These are phyloP conservation scores for Malus hybrid DNA, from an alignment of 331 rosid species.

Conservation along the genomic window DNA sequence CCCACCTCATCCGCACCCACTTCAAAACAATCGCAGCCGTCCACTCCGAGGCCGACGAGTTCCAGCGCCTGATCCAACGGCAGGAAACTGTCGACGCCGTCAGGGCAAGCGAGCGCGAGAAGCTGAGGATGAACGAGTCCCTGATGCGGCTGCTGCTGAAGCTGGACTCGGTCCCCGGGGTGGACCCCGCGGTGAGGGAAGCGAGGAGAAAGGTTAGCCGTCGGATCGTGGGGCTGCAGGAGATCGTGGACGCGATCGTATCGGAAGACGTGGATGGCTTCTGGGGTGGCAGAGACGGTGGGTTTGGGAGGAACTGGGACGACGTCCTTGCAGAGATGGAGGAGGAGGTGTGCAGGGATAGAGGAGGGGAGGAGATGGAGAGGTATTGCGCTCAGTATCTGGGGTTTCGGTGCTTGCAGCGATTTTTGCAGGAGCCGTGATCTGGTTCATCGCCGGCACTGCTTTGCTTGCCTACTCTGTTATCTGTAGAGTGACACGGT, in stretches of 20 bases:
- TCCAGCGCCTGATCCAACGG: slow-evolving; percentile 59
- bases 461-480: neutral
- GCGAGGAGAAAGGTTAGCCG: slow-evolving; percentile 75
- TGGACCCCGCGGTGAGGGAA: slow-evolving; percentile 73
- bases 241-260: slow-evolving; percentile 61
- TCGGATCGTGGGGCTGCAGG: slow-evolving; percentile 93
- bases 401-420: slow-evolving; percentile 84
- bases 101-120: slow-evolving; percentile 56
- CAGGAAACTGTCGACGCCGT: slow-evolving; percentile 93
- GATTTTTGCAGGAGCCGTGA: slow-evolving; percentile 73
- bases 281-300: slow-evolving; percentile 47
- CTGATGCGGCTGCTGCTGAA: slow-evolving; percentile 65
- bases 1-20: slow-evolving; percentile 62
- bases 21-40: slow-evolving; percentile 49
- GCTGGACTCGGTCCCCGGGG: slow-evolving; percentile 80
- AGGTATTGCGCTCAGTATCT: slow-evolving; percentile 54
- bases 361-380: slow-evolving; percentile 82
- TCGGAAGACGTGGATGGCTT: slow-evolving; percentile 38
- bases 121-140: slow-evolving; percentile 71
- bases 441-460: slow-evolving; percentile 11
- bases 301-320: slow-evolving; percentile 14
- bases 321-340: slow-evolving; percentile 60
- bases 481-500: too few species aligned
- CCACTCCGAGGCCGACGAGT: slow-evolving; percentile 49
- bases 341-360: slow-evolving; percentile 64